A percentile compares a stretch with the other conserved stretches of the same genome.
phyloP scores from a whole-genome alignment of 257 asterid genomes.

The Solanum microdontum region DNA sequence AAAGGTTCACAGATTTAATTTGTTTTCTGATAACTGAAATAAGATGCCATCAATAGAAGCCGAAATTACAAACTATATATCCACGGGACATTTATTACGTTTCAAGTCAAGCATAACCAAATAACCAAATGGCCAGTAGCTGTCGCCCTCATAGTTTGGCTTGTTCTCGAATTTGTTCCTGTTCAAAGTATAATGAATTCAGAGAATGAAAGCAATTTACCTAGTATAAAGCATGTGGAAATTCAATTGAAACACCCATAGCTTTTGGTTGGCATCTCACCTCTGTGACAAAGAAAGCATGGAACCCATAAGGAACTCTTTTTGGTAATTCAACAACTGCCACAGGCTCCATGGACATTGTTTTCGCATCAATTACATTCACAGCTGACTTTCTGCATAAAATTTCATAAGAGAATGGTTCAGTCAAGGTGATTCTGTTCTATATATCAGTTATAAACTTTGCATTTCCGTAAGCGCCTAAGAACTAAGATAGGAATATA shows the following conservation, averaged over 20 bases:
- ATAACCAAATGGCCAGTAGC: neutral
- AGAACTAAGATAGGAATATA: neutral
- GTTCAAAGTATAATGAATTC: constrained; percentile 18
- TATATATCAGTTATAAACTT: neutral
- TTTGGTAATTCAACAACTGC: constrained; percentile 70
- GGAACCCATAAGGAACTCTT: constrained; percentile 93
- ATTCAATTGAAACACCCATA: neutral
- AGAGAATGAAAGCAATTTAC: neutral
- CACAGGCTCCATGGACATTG: constrained; percentile 84
- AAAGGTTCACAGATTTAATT: neutral
- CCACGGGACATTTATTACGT: neutral
- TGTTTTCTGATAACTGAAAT: neutral
- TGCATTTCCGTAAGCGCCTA: neutral
- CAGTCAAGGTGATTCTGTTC: neutral
- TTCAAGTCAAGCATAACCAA: neutral
- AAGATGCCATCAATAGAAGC: neutral
- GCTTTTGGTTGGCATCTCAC: constrained; percentile 18
- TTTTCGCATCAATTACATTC: constrained; percentile 82
- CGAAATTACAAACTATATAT: neutral
- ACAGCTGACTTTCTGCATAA: constrained; percentile 69
- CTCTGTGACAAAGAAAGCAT: constrained; percentile 91
- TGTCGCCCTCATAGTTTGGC: constrained; percentile 30
- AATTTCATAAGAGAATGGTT: neutral
- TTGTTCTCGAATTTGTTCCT: constrained; percentile 91
- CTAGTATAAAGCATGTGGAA: neutral